phyloP scores from a whole-genome alignment of 306 rosid genomes.

The Dalbergia oliveri region DNA sequence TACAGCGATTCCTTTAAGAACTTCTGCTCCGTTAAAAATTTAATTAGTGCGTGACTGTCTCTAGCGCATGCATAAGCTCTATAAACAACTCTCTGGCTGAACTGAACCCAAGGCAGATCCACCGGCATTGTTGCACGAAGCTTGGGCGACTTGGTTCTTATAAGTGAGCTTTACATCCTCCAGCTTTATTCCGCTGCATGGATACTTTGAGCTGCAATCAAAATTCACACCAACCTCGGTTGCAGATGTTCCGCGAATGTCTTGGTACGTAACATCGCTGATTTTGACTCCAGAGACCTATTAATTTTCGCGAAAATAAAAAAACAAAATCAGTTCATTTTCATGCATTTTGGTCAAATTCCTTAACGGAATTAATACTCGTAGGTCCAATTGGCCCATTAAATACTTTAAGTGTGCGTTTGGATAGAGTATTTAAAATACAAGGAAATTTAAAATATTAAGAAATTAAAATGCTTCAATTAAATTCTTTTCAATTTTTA shows the following conservation, averaged over 20 bases:
- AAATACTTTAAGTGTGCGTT: too few species aligned
- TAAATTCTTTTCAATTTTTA: too few species aligned
- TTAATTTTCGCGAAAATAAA: neutral
- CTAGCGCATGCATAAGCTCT: neutral
- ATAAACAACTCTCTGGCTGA: slow-evolving; percentile 61
- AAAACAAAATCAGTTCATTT: neutral
- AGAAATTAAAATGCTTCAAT: too few species aligned
- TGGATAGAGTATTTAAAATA: too few species aligned
- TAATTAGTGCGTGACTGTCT: neutral
- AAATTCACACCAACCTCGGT: slow-evolving; percentile 61
- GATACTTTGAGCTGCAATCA: slow-evolving; percentile 66
- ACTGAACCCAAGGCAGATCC: slow-evolving; percentile 52
- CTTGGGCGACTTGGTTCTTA: slow-evolving; percentile 50
- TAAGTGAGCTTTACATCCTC: slow-evolving; percentile 63
- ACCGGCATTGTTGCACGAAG: slow-evolving; percentile 53
- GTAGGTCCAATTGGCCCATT: neutral
- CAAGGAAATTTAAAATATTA: too few species aligned
- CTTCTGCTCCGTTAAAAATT: neutral
- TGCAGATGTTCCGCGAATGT: slow-evolving; percentile 66
- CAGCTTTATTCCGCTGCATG: slow-evolving; percentile 56
- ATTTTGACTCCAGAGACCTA: slow-evolving; percentile 70
- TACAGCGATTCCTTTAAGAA: neutral
- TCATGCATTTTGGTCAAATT: neutral
- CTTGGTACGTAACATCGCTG: slow-evolving; percentile 59
- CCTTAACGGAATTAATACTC: neutral